Evolutionary conservation across 2,329 filamentous ascomycete species (phyloP).

Genomic region (Penicillium paneum): DNA sequence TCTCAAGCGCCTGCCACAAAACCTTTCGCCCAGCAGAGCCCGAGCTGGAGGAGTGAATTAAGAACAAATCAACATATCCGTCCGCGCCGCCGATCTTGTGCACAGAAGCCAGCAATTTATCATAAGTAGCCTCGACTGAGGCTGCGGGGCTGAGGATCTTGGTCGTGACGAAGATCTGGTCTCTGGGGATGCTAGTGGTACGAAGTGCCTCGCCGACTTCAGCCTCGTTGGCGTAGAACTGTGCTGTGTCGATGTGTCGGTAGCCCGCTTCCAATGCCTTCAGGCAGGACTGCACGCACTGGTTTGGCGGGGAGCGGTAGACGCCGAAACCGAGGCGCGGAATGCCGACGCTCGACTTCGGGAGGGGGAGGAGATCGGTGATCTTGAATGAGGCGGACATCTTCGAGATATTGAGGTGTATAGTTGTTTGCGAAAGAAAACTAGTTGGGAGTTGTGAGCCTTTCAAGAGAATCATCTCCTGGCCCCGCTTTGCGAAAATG

Average conservation of each 20-base stretch:
- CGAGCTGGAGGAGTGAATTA: constrained; percentile 64
- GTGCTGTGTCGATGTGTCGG: constrained; percentile 58
- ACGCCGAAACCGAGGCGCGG: constrained; percentile 70
- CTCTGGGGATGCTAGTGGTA: constrained; percentile 51
- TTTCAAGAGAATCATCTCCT: constrained; percentile 1
- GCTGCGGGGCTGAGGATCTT: constrained; percentile 61
- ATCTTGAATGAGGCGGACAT: constrained; percentile 44
- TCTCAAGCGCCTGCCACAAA: constrained; percentile 66
- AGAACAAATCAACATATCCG: constrained; percentile 68
- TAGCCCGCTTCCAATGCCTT: constrained; percentile 54
- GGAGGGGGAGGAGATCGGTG: constrained; percentile 50
- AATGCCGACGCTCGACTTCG: constrained; percentile 52
- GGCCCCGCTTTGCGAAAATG: constrained; percentile 11
- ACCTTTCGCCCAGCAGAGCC: constrained; percentile 56
- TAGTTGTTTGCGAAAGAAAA: constrained; percentile 3
- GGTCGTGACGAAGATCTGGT: constrained; percentile 65
- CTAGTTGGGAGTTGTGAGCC: not conserved
- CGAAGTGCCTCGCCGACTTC: constrained; percentile 64
- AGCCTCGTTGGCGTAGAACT: constrained; percentile 67
- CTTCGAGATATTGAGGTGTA: constrained; percentile 4
- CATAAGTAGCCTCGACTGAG: constrained; percentile 58
- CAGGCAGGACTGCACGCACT: constrained; percentile 58
- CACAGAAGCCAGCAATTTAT: constrained; percentile 60
- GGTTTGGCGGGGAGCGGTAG: constrained; percentile 56
- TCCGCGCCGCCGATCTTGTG: constrained; percentile 56